phyloP scores from a whole-genome alignment of 2,329 filamentous ascomycete species.

The Stemphylium lycopersici region DNA sequence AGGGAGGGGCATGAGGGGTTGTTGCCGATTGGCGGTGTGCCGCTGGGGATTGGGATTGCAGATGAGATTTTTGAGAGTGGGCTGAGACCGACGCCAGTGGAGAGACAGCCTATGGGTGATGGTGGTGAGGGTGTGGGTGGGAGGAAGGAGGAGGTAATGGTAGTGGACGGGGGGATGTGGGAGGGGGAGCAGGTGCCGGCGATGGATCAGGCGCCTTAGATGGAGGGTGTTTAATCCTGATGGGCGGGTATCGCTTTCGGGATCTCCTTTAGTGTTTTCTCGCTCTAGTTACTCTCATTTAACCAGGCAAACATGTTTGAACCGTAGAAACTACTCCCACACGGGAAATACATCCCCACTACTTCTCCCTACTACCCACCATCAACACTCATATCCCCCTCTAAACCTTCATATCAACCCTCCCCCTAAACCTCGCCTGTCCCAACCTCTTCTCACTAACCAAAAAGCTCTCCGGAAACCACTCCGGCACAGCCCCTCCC shows the following conservation, averaged over 20 bases:
- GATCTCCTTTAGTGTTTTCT: too few relatives aligned
- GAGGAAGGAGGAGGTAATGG: too few relatives aligned
- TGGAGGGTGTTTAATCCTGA: too few relatives aligned
- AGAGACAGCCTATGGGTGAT: constrained; percentile 11
- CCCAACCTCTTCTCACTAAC: constrained; percentile 55
- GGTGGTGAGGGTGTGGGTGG: too few relatives aligned
- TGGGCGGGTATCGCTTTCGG: too few relatives aligned
- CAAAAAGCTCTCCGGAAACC: constrained; percentile 62
- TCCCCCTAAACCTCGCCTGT: constrained; percentile 30
- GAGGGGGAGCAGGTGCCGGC: not conserved
- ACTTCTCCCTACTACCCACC: too few relatives aligned
- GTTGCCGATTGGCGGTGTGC: constrained; percentile 20
- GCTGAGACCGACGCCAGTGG: constrained; percentile 14
- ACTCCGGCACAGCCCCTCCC: constrained; percentile 47
- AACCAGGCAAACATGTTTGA: too few relatives aligned
- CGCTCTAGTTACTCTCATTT: too few relatives aligned
- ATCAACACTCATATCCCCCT: too few relatives aligned
- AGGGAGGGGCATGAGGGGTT: constrained; percentile 12
- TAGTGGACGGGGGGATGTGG: not conserved
- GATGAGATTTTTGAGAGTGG: constrained; percentile 18
- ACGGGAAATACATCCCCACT: too few relatives aligned
- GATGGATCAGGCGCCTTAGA: constrained; percentile 5
- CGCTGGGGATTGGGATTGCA: constrained; percentile 20
- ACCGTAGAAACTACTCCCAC: too few relatives aligned
- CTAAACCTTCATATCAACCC: constrained; percentile 20